Evolutionary conservation across 139 green algal species (phyloP), one percentile per base, ranked within the genome.

Genomic region (Chlorella sorokiniana): DNA sequence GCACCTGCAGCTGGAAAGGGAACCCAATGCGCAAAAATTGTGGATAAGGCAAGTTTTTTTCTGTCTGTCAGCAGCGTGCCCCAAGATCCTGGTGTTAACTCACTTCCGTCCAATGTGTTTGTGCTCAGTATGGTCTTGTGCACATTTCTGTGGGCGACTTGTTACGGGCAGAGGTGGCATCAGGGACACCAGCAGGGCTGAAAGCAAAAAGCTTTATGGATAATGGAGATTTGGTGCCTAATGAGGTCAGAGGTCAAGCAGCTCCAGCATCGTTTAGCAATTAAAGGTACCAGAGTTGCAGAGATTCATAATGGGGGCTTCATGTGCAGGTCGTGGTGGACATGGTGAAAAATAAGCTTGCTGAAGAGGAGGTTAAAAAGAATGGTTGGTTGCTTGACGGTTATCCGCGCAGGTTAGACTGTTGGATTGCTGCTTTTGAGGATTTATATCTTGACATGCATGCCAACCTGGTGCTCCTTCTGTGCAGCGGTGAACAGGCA

Each of bases 71-170:
- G 48, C 16, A 59, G 16, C 48, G 16, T n/a, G n/a, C n/a, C 48
- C 16, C 16, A 25, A 16, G 48, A 59, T 59, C 11, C 48, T 25
- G 48, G 48, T 25, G 48, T 59, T 59, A 16, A 11, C 16, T 11
- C 16, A 59, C 48, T 59, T 16, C 48, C 16, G 16, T 16, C 16
- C 14, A 25, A 59, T 59, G 48, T 59, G 48, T 59, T 59, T 56
- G 0, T 56, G 22, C 29, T 69, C 2, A 99, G 93, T 99, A 96
- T 83, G 90, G 89, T 11, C 86, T 99, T 29, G 90, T 95, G 42
- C 97, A 99, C 88, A 98, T 99, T 52, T 98, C 94, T 9, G 96
- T 95, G 9, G 97, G 97, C 22, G 97, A 99, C 82, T 84, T 99
- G 48, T 91, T 99, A 72, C 91, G 97, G n/a, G 97, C 95, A 27